Evolutionary conservation across 306 rosid species (phyloP), one percentile per base, ranked within the genome.

Genomic region (Crataegus laevigata): DNA sequence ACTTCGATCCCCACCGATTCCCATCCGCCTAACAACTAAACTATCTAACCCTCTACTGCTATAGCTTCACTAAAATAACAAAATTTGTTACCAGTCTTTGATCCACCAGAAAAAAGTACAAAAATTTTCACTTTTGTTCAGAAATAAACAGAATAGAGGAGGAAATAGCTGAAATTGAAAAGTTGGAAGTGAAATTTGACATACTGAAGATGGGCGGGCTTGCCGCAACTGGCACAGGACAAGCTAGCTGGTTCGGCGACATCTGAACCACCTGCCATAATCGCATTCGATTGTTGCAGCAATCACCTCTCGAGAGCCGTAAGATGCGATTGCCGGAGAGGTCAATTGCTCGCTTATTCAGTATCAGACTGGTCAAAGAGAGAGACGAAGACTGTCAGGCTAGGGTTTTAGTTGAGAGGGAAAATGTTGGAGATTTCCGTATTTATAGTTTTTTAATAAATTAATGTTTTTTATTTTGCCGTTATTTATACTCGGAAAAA

Each of bases 121-220:
- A 11, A 6, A 66, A 12, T 4, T 4, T 38, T 18, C 10, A 38
- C 1, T 40, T 22, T 38, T 66, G 11, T 12, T n/a, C 25, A 2
- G 2, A 22, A 40, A 40, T 11, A 21, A 22, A 26, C 54, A 38
- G 26, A 32, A n/a, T 19, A 36, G 13, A 14, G 11, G 26, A 67
- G 32, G 9, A 30, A 8, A 5, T 22, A 17, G 42, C 24, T 42
- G 24, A 34, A 30, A 68, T 7, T 11, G 8, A 69, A 57, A 26
- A 14, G 24, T 11, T 28, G n/a, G 47, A 22, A 38, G 66, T 2
- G n/a, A 11, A 76, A 14, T 42, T 60, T 32, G n/a, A 70, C 88
- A 25, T 85, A 96, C 98, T 90, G 97, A 72, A 96, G 96, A 67
- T 78, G 81, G 71, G 99, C 94, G 70, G 96, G 96, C 47, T 92